A percentile compares a stretch with the other conserved stretches of the same genome.
Evolutionary conservation across 441 rosid species (phyloP).

Genomic region (Viola pubescens): DNA sequence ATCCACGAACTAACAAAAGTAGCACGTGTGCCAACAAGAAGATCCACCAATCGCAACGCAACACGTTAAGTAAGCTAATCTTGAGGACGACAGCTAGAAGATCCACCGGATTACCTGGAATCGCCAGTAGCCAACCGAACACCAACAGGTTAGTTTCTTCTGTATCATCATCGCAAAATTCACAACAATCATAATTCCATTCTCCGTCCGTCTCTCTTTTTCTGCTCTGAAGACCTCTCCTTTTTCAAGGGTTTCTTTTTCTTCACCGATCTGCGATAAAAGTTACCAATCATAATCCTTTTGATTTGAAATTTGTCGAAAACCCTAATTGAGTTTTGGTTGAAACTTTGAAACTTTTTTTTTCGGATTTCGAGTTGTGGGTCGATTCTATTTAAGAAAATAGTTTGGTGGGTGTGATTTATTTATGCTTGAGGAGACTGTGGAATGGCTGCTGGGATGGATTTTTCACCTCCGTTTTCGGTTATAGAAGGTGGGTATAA

Average conservation of each 20-base stretch:
- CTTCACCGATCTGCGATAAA: not conserved
- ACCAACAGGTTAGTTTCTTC: constrained; percentile 28
- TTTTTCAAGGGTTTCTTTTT: not conserved
- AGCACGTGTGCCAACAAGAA: constrained; percentile 24
- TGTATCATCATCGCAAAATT: constrained; percentile 10
- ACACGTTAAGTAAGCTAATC: constrained; percentile 31
- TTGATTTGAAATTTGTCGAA: too few species aligned
- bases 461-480: constrained; percentile 45
- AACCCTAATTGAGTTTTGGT: not conserved
- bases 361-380: not conserved
- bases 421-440: constrained; percentile 37
- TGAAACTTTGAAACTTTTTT: not conserved
- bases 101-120: constrained; percentile 47
- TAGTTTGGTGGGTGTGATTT: constrained; percentile 16
- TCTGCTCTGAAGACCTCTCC: not conserved
- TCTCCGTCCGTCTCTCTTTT: constrained; percentile 13
- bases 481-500: constrained; percentile 46
- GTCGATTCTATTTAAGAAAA: constrained; percentile 9
- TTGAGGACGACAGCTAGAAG: constrained; percentile 32
- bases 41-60: constrained; percentile 21
- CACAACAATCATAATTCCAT: constrained; percentile 14
- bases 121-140: constrained; percentile 59
- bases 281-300: too few species aligned
- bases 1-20: constrained; percentile 15
- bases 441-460: constrained; percentile 55